Percentiles rank a stretch among this genome's conserved stretches.
phyloP scores from a whole-genome alignment of 805 yeast genomes.

The Candida endomychidarum region DNA sequence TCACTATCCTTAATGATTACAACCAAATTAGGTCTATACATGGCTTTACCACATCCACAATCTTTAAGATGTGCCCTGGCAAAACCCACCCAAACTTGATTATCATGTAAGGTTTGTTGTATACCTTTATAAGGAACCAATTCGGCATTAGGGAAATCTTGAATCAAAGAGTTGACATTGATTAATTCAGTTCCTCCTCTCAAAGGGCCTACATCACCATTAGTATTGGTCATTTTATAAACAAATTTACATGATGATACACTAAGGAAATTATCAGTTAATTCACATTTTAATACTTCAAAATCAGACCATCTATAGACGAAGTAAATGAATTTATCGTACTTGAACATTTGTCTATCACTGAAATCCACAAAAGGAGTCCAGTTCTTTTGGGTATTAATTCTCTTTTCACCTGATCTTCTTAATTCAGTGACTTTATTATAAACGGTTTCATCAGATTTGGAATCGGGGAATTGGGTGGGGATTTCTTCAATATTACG shows the following conservation, averaged over 20 bases:
- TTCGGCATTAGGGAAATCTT: conserved; percentile 7
- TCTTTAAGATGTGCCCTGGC: conserved; percentile 38
- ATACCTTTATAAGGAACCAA: conserved; percentile 11
- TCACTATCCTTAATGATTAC: conserved; percentile 19
- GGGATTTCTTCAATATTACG: conserved; percentile 22
- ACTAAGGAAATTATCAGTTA: conserved; percentile 11
- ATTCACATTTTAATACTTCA: conserved; percentile 16
- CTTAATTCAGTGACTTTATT: conserved; percentile 22
- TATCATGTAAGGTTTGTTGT: conserved; percentile 14
- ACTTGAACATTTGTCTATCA: conserved; percentile 16
- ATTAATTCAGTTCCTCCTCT: conserved; percentile 39
- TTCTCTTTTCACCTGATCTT: conserved; percentile 11
- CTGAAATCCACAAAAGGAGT: conserved; percentile 33
- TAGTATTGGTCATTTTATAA: conserved; percentile 9
- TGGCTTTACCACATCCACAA: conserved; percentile 40
- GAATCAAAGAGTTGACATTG: conserved; percentile 19
- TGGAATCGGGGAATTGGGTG: conserved; percentile 14
- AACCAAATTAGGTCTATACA: conserved; percentile 42
- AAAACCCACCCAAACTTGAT: conserved; percentile 36
- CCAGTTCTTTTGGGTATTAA: conserved; percentile 36
- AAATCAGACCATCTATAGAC: conserved; percentile 33
- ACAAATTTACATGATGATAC: conserved; percentile 15
- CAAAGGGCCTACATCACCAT: conserved; percentile 21
- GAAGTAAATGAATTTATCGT: conserved; percentile 29
- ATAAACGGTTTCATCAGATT: conserved; percentile 12